Evolutionary conservation across 1,139 yeast species (phyloP).

Genomic region (Magnusiomyces clavatus): DNA sequence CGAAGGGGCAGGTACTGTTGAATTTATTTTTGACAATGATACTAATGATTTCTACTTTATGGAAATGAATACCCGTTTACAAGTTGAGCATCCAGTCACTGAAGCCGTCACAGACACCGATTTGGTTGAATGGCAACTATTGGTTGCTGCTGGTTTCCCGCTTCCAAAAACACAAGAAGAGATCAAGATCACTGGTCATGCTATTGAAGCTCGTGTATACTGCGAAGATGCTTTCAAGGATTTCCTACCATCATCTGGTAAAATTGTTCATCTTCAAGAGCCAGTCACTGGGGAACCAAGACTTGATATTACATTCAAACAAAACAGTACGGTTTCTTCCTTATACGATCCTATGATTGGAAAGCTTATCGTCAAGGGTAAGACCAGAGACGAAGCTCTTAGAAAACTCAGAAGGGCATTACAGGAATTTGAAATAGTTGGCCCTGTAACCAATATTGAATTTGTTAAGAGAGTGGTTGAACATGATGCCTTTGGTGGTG

Average conservation of each 20-base stretch:
- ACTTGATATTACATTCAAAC: slow-evolving; percentile 27
- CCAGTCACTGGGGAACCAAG: slow-evolving; percentile 28
- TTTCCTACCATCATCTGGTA: slow-evolving; percentile 39
- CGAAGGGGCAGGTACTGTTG: slow-evolving; percentile 59
- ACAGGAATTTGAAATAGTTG: slow-evolving; percentile 29
- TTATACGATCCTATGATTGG: slow-evolving; percentile 34
- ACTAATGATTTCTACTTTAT: slow-evolving; percentile 49
- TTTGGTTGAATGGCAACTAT: slow-evolving; percentile 87
- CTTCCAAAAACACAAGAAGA: slow-evolving; percentile 31
- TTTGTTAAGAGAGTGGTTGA: slow-evolving; percentile 28
- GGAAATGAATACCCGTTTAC: slow-evolving; percentile 57
- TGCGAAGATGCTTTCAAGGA: slow-evolving; percentile 96
- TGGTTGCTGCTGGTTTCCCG: slow-evolving; percentile 73
- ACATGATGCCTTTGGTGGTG: slow-evolving; percentile 26
- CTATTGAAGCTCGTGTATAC: slow-evolving; percentile 32
- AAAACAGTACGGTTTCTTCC: slow-evolving; percentile 28
- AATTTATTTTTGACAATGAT: slow-evolving; percentile 53
- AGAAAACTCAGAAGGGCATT: slow-evolving; percentile 27
- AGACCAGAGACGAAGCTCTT: slow-evolving; percentile 28
- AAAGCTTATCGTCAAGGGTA: slow-evolving; percentile 30
- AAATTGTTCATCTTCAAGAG: slow-evolving; percentile 25
- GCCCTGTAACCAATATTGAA: slow-evolving; percentile 32
- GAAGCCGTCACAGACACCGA: slow-evolving; percentile 90
- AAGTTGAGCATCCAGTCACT: slow-evolving; percentile 57
- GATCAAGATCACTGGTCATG: slow-evolving; percentile 27